These are phyloP conservation scores for Pterulicium gracile DNA, from an alignment of 1,284 basidiomycete genomes.

Conservation along the genomic window DNA sequence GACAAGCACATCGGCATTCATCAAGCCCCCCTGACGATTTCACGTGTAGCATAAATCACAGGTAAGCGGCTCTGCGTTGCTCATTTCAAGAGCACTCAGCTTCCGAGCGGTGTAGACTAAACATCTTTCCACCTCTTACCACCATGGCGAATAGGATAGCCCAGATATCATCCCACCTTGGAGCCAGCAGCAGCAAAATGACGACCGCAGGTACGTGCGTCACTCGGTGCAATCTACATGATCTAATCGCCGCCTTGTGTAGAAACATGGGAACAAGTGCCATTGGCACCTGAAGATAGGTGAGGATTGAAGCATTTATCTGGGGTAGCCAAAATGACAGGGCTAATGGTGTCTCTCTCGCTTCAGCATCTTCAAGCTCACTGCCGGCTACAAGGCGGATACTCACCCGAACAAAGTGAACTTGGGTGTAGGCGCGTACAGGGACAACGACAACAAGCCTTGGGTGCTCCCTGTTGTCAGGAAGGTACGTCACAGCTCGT, in stretches of 20 bases:
- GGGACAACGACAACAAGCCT: conserved; percentile 77
- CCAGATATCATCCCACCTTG: not conserved
- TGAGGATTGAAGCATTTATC: conserved; percentile 15
- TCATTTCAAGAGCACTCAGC: not conserved
- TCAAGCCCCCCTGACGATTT: not conserved
- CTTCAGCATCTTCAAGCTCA: conserved; percentile 84
- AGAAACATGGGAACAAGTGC: conserved; percentile 67
- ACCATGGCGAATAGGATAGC: not conserved
- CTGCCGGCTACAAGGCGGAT: conserved; percentile 82
- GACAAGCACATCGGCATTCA: no score
- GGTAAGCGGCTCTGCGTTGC: no score
- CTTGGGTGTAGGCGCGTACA: conserved; percentile 84
- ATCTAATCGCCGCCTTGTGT: conserved; percentile 7
- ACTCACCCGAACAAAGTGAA: conserved; percentile 78
- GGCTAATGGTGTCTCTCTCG: conserved; percentile 6
- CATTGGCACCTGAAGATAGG: conserved; percentile 77
- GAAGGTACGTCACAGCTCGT: conserved; percentile 57
- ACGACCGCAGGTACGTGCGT: conserved; percentile 15
- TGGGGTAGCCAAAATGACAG: conserved; percentile 3
- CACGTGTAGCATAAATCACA: conserved; percentile 1
- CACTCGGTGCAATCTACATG: conserved; percentile 10
- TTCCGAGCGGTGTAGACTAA: not conserved
- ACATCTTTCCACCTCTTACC: not conserved
- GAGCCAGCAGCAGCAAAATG: not conserved
- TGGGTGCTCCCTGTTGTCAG: conserved; percentile 91